Evolutionary conservation across 2,329 filamentous ascomycete genomes (phyloP).

Genomic region (Ascochyta lentis): DNA sequence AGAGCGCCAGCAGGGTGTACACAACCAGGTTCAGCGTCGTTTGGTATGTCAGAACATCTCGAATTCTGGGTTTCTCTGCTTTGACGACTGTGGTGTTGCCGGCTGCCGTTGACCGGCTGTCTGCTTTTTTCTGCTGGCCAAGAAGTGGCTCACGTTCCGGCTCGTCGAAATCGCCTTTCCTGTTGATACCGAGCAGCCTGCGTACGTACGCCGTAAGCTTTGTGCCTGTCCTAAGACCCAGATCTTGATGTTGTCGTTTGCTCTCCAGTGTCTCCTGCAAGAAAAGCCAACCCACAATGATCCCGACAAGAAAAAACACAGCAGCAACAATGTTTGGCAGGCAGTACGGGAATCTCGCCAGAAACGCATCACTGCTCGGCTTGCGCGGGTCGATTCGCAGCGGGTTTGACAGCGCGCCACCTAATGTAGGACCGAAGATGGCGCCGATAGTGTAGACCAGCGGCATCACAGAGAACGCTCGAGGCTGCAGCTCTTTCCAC

Average conservation of each 20-base stretch:
- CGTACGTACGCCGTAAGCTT: slow-evolving; percentile 58
- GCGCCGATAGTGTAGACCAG: slow-evolving; percentile 86
- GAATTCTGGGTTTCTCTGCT: slow-evolving; percentile 50
- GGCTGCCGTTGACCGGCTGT: slow-evolving; percentile 22
- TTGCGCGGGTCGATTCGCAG: slow-evolving; percentile 73
- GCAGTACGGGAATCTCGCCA: slow-evolving; percentile 79
- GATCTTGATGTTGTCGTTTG: slow-evolving; percentile 72
- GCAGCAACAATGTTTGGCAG: slow-evolving; percentile 83
- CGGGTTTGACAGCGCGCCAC: slow-evolving; percentile 84
- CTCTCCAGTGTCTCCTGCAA: slow-evolving; percentile 83
- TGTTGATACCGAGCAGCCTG: slow-evolving; percentile 25
- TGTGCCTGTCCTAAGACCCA: slow-evolving; percentile 75
- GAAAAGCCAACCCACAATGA: slow-evolving; percentile 77
- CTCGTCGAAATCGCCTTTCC: slow-evolving; percentile 10
- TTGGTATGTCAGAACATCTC: slow-evolving; percentile 75
- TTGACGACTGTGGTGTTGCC: slow-evolving; percentile 14
- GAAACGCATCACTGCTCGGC: slow-evolving; percentile 69
- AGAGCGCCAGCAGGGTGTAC: slow-evolving; percentile 82
- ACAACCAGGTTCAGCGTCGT: slow-evolving; percentile 75
- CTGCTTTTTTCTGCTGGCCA: slow-evolving; percentile 25
- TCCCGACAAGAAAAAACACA: slow-evolving; percentile 77
- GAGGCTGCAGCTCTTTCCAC: slow-evolving; percentile 81
- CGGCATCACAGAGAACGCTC: slow-evolving; percentile 93
- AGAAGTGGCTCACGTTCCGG: slow-evolving; percentile 43
- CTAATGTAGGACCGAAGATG: slow-evolving; percentile 85